phyloP scores from a whole-genome alignment of 2,329 filamentous ascomycete species.

The Phialocephala subalpina region DNA sequence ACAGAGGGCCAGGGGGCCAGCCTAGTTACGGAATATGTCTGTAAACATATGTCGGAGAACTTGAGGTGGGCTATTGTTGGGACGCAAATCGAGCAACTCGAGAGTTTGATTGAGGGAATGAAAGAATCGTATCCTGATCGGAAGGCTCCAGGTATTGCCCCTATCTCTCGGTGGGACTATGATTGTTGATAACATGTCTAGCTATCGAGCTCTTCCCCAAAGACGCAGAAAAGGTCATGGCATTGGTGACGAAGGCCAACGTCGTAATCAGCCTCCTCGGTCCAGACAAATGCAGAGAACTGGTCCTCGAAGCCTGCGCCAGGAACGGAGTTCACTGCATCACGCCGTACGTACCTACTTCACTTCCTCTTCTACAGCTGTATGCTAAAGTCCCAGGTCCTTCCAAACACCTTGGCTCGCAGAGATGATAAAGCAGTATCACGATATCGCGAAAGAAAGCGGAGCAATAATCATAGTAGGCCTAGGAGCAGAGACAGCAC shows the following conservation, averaged over 20 bases:
- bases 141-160: too few relatives aligned
- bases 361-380: neutral
- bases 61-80: too few relatives aligned
- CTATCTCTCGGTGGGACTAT: neutral
- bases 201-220: constrained; percentile 10
- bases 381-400: neutral
- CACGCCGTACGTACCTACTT: constrained; percentile 6
- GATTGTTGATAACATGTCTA: constrained; percentile 8
- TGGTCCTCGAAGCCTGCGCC: constrained; percentile 22
- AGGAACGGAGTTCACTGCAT: constrained; percentile 21
- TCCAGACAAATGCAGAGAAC: constrained; percentile 5
- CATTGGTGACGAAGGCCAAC: constrained; percentile 18
- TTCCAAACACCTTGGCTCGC: constrained; percentile 18
- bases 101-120: too few relatives aligned
- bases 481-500: constrained; percentile 9
- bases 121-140: too few relatives aligned
- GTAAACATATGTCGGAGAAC: too few relatives aligned
- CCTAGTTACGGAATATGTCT: too few relatives aligned
- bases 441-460: constrained; percentile 17
- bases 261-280: constrained; percentile 15
- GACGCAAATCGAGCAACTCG: too few relatives aligned
- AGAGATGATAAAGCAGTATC: constrained; percentile 21
- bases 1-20: too few relatives aligned
- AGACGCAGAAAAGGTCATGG: constrained; percentile 1
- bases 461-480: constrained; percentile 11